Evolutionary conservation across 2,329 filamentous ascomycete genomes (phyloP), one percentile per base, ranked within the genome.

Genomic region (Dactylonectria macrodidyma): DNA sequence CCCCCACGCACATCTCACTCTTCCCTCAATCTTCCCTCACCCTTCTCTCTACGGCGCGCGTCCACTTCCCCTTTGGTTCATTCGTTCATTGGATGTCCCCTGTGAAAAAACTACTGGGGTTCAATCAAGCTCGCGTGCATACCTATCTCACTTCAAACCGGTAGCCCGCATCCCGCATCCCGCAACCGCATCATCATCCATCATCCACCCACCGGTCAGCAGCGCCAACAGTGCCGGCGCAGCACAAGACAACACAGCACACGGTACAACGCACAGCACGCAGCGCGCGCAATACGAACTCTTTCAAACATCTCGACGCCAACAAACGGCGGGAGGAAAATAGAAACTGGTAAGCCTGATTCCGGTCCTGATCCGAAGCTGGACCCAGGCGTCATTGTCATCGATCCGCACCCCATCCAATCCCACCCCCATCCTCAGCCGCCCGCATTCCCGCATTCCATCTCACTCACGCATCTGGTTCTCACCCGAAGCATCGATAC

Each of bases 361-460:
- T 26, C 46, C 58, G 47, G 63, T 58, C 44, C 47, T 57, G 60
- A 50, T 57, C 52, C 52, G 46, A 56, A 54, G 52, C 14, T 58
- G 54, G 48, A 56, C 50, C 51, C 65, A 58, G 50, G 64, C 46
- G 47, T 47, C 59, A 55, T 59, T 67, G 34, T 51, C 55, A 56
- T 67, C 65, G 50, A 60, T 50, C 36, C 60, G 59, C 48, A 56
- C 56, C 50, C 55, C 51, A 26, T 47, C 14, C 22, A 22, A 51
- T 59, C 51, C 56, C 61, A 52, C 48, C 55, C 59, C 60, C 60
- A 41, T 61, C 65, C 55, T 57, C 61, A 68, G 51, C 56, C 65
- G 60, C 51, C 61, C 61, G 61, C 65, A 65, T 68, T 65, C 61
- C 61, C 61, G 65, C 57, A 61, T 60, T 68, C 60, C 65, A 47